Percentiles rank a stretch among this genome's conserved stretches.
phyloP scores from a whole-genome alignment of 371 early-diverging fungal genomes.

The Mortierella sp. region DNA sequence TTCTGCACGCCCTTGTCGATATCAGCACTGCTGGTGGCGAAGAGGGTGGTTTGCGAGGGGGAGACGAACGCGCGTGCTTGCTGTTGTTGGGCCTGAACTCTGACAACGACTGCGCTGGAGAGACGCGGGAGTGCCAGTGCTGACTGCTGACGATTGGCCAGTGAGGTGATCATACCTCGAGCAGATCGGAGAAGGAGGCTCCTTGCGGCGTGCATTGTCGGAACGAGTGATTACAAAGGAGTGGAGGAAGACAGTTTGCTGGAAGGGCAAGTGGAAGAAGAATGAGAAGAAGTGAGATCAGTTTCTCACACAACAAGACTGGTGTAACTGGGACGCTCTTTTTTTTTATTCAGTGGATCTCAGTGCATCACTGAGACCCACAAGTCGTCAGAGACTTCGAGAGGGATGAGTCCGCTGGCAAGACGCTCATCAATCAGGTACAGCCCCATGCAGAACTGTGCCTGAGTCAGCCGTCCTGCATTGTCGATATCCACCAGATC shows the following conservation, averaged over 20 bases:
- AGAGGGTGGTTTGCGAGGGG: slow-evolving; percentile 9
- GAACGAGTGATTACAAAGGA: neutral
- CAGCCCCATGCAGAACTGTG: slow-evolving; percentile 51
- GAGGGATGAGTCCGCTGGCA: slow-evolving; percentile 39
- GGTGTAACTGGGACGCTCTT: neutral
- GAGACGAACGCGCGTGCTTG: slow-evolving; percentile 25
- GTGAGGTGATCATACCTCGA: neutral
- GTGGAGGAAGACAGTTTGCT: neutral
- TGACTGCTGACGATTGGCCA: neutral
- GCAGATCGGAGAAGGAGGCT: slow-evolving; percentile 14
- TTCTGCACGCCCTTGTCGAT: slow-evolving; percentile 44
- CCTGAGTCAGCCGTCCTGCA: slow-evolving; percentile 32
- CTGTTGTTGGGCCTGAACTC: slow-evolving; percentile 1
- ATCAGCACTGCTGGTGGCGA: slow-evolving; percentile 11
- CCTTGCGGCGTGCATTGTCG: slow-evolving; percentile 7
- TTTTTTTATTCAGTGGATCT: neutral
- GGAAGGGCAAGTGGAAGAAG: neutral
- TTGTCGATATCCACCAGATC: slow-evolving; percentile 46
- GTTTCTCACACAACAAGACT: too few species aligned
- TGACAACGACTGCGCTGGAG: slow-evolving; percentile 12
- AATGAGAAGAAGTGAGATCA: neutral
- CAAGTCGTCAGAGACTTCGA: slow-evolving; percentile 46
- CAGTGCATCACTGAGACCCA: slow-evolving; percentile 48
- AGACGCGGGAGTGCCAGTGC: neutral
- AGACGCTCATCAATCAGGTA: slow-evolving; percentile 52